phyloP scores from a whole-genome alignment of 345 rosid species.

The Gossypium turneri region DNA sequence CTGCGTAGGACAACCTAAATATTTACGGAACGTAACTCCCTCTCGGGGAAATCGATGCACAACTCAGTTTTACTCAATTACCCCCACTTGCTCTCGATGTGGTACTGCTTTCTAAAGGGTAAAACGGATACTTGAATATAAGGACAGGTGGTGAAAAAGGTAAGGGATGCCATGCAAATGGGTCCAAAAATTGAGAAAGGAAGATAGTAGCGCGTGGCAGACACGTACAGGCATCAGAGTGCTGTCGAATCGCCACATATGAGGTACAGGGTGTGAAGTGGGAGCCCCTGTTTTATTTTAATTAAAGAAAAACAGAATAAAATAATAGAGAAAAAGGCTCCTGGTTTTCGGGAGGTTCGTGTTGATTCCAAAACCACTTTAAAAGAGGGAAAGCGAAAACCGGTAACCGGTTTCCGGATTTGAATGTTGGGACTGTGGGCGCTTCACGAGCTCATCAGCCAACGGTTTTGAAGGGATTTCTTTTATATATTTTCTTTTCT shows the following conservation, averaged over 20 bases:
- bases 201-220: constrained; percentile 53
- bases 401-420: constrained; percentile 43
- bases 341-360: constrained; percentile 67
- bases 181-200: constrained; percentile 21
- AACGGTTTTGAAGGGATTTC: constrained; percentile 29
- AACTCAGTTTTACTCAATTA: not conserved
- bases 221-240: constrained; percentile 48
- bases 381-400: constrained; percentile 16
- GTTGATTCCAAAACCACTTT: constrained; percentile 30
- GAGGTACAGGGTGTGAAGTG: not conserved
- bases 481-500: not conserved
- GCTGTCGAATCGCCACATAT: constrained; percentile 92
- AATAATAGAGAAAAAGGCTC: constrained; percentile 28
- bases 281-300: constrained; percentile 21
- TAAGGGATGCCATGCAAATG: constrained; percentile 43
- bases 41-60: constrained; percentile 12
- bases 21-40: constrained; percentile 7
- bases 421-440: constrained; percentile 41
- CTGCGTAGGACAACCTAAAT: constrained; percentile 1
- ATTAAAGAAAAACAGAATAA: not conserved
- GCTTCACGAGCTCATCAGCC: constrained; percentile 29
- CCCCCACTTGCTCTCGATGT: not conserved
- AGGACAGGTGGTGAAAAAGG: constrained; percentile 20
- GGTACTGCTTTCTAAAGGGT: constrained; percentile 12
- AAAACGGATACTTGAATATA: not conserved